phyloP scores from a whole-genome alignment of 148 eudicot genomes.

The Rhododendron williamsianum region DNA sequence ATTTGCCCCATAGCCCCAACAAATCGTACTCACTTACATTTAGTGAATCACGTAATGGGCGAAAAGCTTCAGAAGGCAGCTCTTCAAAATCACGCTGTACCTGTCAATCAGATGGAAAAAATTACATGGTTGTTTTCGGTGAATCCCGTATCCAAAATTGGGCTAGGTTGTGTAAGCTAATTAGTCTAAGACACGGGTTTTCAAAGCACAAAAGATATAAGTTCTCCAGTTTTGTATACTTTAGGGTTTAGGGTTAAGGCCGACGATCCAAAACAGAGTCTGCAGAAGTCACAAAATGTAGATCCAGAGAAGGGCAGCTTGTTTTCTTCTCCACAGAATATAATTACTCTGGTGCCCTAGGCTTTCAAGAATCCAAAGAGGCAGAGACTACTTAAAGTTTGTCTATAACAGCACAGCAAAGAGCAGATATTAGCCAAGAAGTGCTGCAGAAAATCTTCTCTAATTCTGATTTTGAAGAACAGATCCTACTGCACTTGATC shows the following conservation, averaged over 20 bases:
- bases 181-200: neutral
- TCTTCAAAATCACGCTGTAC: slow-evolving; percentile 97
- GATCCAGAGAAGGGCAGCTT: neutral
- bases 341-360: neutral
- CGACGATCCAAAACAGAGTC: neutral
- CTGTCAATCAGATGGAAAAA: slow-evolving; percentile 28
- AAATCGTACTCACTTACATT: slow-evolving; percentile 40
- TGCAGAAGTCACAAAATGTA: neutral
- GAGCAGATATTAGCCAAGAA: neutral
- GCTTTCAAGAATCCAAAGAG: neutral
- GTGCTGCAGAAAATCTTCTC: neutral
- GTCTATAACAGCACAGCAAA: neutral
- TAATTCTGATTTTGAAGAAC: neutral
- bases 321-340: neutral
- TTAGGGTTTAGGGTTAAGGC: no score
- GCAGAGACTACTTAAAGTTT: neutral
- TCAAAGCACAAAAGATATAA: neutral
- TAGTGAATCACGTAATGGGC: slow-evolving; percentile 77
- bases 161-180: neutral
- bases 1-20: neutral
- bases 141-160: slow-evolving; percentile 7
- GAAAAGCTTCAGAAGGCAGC: slow-evolving; percentile 89
- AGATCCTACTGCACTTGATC: neutral
- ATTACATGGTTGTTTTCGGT: slow-evolving; percentile 18
- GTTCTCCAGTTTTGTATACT: neutral